Base-by-base conservation (phyloP, 2,329 filamentous ascomycete genomes). In the Clathrospora elynae region DNA sequence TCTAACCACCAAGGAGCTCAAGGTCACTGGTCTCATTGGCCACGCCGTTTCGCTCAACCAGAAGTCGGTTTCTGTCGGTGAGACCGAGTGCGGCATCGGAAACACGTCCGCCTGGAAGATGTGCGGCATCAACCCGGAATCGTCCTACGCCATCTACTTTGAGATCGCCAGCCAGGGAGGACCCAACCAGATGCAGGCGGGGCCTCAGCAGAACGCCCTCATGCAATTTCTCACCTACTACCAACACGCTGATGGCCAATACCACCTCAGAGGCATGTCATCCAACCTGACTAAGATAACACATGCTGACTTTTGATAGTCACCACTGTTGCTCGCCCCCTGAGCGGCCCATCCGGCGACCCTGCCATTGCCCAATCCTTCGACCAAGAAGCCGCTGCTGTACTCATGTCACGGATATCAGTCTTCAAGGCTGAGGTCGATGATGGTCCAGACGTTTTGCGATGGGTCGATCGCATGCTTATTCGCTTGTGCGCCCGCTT, bases 51-150 rank as follows among this genome's bases (percentile, higher is more conserved):
- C 92, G 2, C 78, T 96, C 59, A 97, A 97, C 78, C 99, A 97
- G 75, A 99, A 99, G 69, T 97, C 93, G 0, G 87, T 88, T 6
- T 96, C 90, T 1, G 93, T 99, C 9, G 93, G 93, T 38, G 93
- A 99, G 75, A 97, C 93, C 0, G 93, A 99, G 70, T 96, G 92
- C 62, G 93, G 93, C 64, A 96, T 99, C 60, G 93, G 93, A 54
- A 97, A 97, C 68, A 99, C 93, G 1, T 97, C 92, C 72, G 92
- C 91, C 3, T 99, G 93, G 93, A 99, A 99, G 75, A 96, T 99
- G 92, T 97, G 93, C 64, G 91, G 90, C 57, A 96, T 99, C 57
- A 91, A 97, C 61, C 93, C 93, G 8, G 87, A 85, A 41, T 85
- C 93, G 20, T 96, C 90, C 63, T 97, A 97, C 62, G 93, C 90